phyloP scores from a whole-genome alignment of 2,329 filamentous ascomycete species.

The Cephalotrichum gorgonifer region DNA sequence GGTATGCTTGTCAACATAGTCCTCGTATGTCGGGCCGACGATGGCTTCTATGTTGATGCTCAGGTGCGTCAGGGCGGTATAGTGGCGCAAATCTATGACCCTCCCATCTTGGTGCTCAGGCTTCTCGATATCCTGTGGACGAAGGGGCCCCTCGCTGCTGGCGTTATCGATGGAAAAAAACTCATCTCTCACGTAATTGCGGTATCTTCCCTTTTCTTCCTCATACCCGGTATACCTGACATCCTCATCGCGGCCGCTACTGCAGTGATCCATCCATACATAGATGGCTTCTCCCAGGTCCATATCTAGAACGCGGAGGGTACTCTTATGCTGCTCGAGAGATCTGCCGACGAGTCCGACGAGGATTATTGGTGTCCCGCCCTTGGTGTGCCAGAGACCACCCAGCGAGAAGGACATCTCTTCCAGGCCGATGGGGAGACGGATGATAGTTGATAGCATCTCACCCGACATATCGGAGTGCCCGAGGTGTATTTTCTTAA shows the following conservation, averaged over 20 bases:
- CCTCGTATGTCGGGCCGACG: neutral
- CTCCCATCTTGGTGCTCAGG: conserved; percentile 3
- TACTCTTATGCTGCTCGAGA: conserved; percentile 5
- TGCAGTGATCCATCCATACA: neutral
- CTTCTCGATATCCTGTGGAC: neutral
- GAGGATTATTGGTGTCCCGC: neutral
- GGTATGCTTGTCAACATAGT: neutral
- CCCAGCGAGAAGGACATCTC: conserved; percentile 4
- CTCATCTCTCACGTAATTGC: no score
- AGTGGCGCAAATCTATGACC: conserved; percentile 8
- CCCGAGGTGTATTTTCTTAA: conserved; percentile 7
- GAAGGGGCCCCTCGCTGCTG: neutral
- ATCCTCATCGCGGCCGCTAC: neutral
- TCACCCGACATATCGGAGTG: conserved; percentile 4
- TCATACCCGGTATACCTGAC: neutral
- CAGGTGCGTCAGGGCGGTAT: conserved; percentile 5
- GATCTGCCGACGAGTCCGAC: conserved; percentile 6
- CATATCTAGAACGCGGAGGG: conserved; percentile 6
- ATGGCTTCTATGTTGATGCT: conserved; percentile 1
- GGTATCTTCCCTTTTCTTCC: no score
- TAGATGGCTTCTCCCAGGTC: conserved; percentile 1
- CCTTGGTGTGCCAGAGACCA: neutral
- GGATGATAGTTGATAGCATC: conserved; percentile 8
- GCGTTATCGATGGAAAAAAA: neutral
- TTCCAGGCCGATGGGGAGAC: conserved; percentile 7